Percentiles rank a stretch among this genome's conserved stretches.
Conservation (phyloP, 2,329 filamentous ascomycete species). For the Fusarium lateritium region DNA sequence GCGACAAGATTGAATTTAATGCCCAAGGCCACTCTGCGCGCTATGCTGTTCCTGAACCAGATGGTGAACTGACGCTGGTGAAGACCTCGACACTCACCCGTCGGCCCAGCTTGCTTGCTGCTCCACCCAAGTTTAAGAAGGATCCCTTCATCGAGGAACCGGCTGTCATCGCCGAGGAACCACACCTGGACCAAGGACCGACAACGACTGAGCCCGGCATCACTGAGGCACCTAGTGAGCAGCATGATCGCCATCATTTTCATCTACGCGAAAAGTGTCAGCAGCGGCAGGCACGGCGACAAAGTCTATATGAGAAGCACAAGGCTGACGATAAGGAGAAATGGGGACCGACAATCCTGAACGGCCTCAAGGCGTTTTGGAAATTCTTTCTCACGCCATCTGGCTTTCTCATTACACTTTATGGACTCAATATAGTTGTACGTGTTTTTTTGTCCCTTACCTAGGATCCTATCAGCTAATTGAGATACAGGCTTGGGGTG, state of each 20-base stretch:
- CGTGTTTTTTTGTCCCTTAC: neutral
- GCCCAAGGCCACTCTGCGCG: constrained; percentile 3
- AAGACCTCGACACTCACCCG: neutral
- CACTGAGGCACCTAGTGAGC: neutral
- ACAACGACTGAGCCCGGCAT: neutral
- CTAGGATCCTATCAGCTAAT: neutral
- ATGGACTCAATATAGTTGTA: constrained; percentile 5
- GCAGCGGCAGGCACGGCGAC: neutral
- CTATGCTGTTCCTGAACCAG: neutral
- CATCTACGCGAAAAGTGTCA: too few species aligned
- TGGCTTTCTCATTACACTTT: constrained; percentile 8
- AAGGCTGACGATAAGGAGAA: constrained; percentile 10
- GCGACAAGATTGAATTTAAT: constrained; percentile 5
- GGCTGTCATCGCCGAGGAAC: neutral
- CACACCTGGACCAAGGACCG: neutral
- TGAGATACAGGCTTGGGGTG: constrained; percentile 1
- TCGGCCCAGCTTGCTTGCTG: neutral
- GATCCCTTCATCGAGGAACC: neutral
- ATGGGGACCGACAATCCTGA: constrained; percentile 2
- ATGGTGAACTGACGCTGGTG: neutral
- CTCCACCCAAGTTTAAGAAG: neutral
- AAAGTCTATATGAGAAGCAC: constrained; percentile 9
- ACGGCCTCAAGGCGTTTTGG: constrained; percentile 6
- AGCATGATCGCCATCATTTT: neutral
- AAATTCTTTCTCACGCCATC: constrained; percentile 59